Evolutionary conservation across 305 asterid species (phyloP).

Genomic region (Fraxinus sp.): DNA sequence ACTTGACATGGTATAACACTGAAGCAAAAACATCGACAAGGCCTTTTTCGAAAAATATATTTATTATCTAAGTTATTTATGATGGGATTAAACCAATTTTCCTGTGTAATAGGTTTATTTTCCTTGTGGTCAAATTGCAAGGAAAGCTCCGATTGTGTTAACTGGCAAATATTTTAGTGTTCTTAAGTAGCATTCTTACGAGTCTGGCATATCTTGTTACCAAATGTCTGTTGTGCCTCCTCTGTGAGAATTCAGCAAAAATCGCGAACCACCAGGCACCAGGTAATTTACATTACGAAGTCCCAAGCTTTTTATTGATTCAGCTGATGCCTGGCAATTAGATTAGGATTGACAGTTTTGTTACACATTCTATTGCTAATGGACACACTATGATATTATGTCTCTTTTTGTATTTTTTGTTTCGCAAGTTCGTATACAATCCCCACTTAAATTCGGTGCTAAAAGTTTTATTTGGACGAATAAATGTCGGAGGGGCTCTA

Average conservation of each 20-base stretch:
- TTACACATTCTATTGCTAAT: background rate
- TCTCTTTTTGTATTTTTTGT: too few species aligned
- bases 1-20: too few species aligned
- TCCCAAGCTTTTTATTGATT: background rate
- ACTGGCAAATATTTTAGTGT: background rate
- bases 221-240: conserved; percentile 9
- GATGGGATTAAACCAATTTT: too few species aligned
- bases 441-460: background rate
- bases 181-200: background rate
- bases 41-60: background rate
- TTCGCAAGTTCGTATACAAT: too few species aligned
- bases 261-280: background rate
- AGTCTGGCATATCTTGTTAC: background rate
- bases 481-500: background rate
- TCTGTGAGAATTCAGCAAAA: background rate
- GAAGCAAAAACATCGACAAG: background rate
- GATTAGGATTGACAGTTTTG: background rate
- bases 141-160: background rate
- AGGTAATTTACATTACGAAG: background rate
- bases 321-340: background rate
- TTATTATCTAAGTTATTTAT: background rate
- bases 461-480: background rate
- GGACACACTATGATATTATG: background rate
- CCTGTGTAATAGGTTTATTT: too few species aligned
- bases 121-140: background rate